Evolutionary conservation across 495 filamentous ascomycete genomes (phyloP), one percentile per base, ranked within the genome.

Genomic region (Bacidia gigantensis): DNA sequence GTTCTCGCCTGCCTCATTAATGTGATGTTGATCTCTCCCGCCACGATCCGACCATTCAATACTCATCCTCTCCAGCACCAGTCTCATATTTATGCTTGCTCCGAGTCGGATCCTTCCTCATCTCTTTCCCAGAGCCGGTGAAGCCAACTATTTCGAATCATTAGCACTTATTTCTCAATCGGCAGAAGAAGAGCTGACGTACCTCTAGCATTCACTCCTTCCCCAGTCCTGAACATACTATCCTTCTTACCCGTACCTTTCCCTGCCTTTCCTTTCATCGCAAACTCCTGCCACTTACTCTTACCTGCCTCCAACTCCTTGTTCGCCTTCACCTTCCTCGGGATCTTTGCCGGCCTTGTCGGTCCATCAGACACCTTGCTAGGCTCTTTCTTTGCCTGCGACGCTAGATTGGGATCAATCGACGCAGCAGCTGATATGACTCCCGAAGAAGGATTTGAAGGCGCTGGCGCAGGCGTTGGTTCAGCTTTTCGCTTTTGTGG

Each of bases 171-270:
- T 59, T 57, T 53, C 18, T 42, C 11, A 14, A 9, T 38, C 11
- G 11, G 14, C 29, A 43, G 0, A 25, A 7, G 47, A 52, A 24
- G 51, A 56, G n/a, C n/a, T n/a, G n/a, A n/a, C n/a, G n/a, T n/a
- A n/a, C n/a, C n/a, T n/a, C 67, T 75, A 44, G 86, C 88, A 58
- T 87, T 78, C 11, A 90, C 73, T 42, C 86, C 83, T 23, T 93
- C 87, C 0, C 85, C 86, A 1, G 89, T 95, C 23, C 93, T 78
- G 60, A 98, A 98, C 92, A 96, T 95, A 69, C 86, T 93, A 14
- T 97, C 89, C 72, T 95, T 95, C 69, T 86, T 88, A 9, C 65
- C 63, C 51, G 68, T 57, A 65, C 86, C 88, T 62, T 87, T 88
- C 5, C 25, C 47, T 14, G 18, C 18, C 47, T 50, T 50, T 7